phyloP scores from a whole-genome alignment of 2,329 filamentous ascomycete species.

The Dendrostoma leiphaemia region DNA sequence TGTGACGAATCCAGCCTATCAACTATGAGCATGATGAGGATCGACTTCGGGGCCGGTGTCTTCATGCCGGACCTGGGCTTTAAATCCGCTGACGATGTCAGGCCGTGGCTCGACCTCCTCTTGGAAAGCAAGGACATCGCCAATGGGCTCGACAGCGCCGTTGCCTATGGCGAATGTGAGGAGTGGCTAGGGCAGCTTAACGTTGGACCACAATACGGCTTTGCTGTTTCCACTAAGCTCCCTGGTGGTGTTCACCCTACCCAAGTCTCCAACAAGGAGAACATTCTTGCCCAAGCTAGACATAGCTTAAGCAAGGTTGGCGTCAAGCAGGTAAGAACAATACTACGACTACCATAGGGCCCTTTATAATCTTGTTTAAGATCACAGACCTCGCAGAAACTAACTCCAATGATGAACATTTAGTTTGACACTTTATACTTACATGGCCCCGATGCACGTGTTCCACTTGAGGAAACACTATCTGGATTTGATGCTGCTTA shows the following conservation, averaged over 20 bases:
- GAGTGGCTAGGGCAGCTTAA: conserved; percentile 18
- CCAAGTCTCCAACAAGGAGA: conserved; percentile 15
- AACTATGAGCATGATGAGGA: no score
- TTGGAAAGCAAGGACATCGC: neutral
- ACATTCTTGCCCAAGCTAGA: conserved; percentile 19
- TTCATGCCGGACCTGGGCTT: no score
- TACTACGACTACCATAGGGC: no score
- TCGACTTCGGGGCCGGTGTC: no score
- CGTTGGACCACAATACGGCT: conserved; percentile 20
- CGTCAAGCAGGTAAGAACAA: conserved; percentile 14
- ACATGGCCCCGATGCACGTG: conserved; percentile 48
- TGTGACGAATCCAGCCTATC: no score
- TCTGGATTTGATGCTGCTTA: conserved; percentile 61
- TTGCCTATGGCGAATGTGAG: conserved; percentile 22
- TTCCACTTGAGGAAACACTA: conserved; percentile 61
- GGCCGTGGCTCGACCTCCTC: conserved; percentile 15
- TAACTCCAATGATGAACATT: no score
- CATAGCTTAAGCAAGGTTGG: conserved; percentile 21
- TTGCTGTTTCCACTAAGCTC: conserved; percentile 26
- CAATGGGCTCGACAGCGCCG: conserved; percentile 21
- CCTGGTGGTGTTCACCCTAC: neutral
- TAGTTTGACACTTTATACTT: conserved; percentile 36
- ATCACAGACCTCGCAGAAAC: no score
- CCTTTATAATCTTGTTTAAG: no score
- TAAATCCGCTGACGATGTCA: neutral